These are phyloP conservation scores for Stephanodiscus minutulus DNA, from an alignment of 108 stramenopile genomes.

Conservation along the genomic window DNA sequence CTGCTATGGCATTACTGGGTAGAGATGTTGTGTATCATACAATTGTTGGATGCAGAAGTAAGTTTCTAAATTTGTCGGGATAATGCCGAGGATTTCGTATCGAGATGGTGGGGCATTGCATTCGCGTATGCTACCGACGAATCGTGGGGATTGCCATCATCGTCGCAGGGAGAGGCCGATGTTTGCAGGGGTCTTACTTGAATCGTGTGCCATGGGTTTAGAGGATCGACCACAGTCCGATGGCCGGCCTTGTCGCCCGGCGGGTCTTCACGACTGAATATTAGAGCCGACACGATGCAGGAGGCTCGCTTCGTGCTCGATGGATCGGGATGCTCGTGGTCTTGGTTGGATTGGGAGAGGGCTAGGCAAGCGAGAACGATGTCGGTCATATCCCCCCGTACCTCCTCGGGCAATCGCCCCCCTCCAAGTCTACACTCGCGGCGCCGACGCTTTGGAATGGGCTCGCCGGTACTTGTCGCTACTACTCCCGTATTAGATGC, in stretches of 20 bases:
- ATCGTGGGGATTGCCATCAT: neutral
- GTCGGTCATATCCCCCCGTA: slow-evolving; percentile 16
- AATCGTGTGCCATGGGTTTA: slow-evolving; percentile 51
- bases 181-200: slow-evolving; percentile 28
- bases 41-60: too few relatives aligned
- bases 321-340: slow-evolving; percentile 1
- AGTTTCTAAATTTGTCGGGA: neutral
- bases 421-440: neutral
- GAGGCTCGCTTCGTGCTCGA: slow-evolving; percentile 17
- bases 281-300: slow-evolving; percentile 26
- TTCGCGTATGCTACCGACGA: slow-evolving; percentile 6
- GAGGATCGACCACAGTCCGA: slow-evolving; percentile 28
- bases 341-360: slow-evolving; percentile 21
- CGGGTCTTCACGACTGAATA: slow-evolving; percentile 2
- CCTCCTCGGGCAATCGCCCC: slow-evolving; percentile 1
- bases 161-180: neutral
- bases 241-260: neutral
- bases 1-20: too few relatives aligned
- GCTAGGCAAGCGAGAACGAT: slow-evolving; percentile 32
- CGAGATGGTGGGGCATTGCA: neutral
- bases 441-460: slow-evolving; percentile 27
- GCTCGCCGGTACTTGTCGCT: neutral
- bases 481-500: neutral
- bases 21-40: too few relatives aligned
- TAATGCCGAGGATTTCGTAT: neutral